Percentiles rank a stretch among this genome's conserved stretches.
Evolutionary conservation across 1,284 basidiomycete genomes (phyloP).

Genomic region (Cryptococcus neoformans): DNA sequence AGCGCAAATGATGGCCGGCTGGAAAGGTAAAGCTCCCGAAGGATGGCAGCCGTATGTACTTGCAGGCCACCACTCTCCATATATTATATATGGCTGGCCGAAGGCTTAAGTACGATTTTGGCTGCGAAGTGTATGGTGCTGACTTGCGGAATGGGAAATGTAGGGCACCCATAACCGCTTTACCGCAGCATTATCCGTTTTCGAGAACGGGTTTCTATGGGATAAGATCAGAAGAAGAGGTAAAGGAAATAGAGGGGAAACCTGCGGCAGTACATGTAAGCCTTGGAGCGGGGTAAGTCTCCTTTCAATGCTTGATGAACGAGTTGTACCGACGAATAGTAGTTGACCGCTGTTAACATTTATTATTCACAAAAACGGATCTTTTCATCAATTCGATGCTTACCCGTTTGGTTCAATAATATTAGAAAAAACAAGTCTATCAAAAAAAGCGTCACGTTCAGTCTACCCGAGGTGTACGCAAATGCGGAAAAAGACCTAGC

Average conservation of each 20-base stretch:
- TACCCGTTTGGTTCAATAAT: too few species aligned
- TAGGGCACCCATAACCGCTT: too few species aligned
- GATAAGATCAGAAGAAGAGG: too few species aligned
- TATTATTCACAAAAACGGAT: too few species aligned
- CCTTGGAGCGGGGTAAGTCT: conserved; percentile 5
- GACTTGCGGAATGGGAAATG: too few species aligned
- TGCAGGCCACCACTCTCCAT: conserved; percentile 2
- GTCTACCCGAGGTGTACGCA: conserved; percentile 5
- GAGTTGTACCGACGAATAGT: background rate
- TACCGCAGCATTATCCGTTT: too few species aligned
- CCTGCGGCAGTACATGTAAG: conserved; percentile 8
- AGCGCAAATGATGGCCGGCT: background rate
- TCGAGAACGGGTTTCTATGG: too few species aligned
- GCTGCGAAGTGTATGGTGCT: too few species aligned
- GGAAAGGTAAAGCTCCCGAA: conserved; percentile 32
- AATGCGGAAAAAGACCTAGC: conserved; percentile 3
- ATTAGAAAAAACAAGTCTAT: background rate
- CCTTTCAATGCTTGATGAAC: background rate
- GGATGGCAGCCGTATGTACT: conserved; percentile 35
- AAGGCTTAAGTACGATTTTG: too few species aligned
- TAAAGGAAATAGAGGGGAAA: background rate
- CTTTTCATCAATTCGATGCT: too few species aligned
- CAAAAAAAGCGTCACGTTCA: background rate
- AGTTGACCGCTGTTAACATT: too few species aligned
- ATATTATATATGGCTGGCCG: background rate